These are phyloP conservation scores for Sindora glabra DNA, from an alignment of 306 rosid species.

Conservation along the genomic window DNA sequence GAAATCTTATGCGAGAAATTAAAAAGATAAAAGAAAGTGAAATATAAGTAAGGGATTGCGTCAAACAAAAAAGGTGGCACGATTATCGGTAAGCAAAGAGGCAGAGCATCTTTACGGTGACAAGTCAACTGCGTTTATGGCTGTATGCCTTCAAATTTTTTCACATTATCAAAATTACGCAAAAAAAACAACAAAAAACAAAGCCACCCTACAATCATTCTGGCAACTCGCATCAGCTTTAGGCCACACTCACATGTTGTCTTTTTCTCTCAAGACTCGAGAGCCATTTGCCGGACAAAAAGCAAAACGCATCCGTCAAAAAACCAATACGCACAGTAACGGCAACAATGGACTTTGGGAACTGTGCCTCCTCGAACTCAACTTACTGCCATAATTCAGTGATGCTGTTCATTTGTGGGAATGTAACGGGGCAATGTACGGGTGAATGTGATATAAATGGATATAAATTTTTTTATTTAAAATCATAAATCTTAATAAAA, in stretches of 20 bases:
- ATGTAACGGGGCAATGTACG: too few species aligned
- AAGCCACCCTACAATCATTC: conserved; percentile 8
- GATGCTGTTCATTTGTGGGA: too few species aligned
- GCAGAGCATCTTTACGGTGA: conserved; percentile 29
- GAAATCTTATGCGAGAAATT: too few species aligned
- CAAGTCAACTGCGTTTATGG: conserved; percentile 44
- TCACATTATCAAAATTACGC: conserved; percentile 19
- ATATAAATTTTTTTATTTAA: too few species aligned
- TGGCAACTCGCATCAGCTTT: conserved; percentile 35
- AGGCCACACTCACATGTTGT: conserved; percentile 10
- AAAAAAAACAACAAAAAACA: conserved; percentile 9
- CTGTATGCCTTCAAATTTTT: too few species aligned
- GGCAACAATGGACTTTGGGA: too few species aligned
- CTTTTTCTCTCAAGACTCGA: not conserved
- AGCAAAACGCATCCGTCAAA: too few species aligned
- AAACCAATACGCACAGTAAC: not conserved
- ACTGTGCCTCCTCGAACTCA: too few species aligned
- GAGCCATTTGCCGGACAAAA: conserved; percentile 44
- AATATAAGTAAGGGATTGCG: conserved; percentile 7
- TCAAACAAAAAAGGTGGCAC: conserved; percentile 43
- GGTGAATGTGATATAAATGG: too few species aligned
- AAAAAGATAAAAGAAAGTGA: not conserved
- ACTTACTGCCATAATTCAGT: too few species aligned
- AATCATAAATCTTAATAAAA: too few species aligned
- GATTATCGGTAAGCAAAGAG: conserved; percentile 19